Conservation (phyloP, 768 basidiomycete genomes). For the Kwoniella sp. region DNA sequence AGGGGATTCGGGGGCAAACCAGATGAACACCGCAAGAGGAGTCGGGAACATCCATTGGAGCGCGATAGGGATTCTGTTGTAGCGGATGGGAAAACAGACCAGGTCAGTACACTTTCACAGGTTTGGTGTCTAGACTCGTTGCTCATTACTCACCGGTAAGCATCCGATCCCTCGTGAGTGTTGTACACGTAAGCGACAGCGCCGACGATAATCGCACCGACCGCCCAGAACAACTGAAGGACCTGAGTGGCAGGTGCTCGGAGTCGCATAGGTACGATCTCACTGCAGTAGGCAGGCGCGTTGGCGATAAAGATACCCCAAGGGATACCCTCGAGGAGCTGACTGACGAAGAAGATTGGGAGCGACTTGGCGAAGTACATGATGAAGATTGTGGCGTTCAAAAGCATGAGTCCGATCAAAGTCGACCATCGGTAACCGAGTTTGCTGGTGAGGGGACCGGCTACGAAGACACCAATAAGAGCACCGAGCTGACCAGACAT, state of each 20-base stretch:
- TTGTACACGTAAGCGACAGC: conserved; percentile 47
- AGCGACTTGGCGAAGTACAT: conserved; percentile 46
- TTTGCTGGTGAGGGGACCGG: conserved; percentile 39
- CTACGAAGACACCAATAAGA: conserved; percentile 47
- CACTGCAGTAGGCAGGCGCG: conserved; percentile 48
- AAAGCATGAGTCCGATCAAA: conserved; percentile 32
- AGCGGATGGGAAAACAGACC: neutral
- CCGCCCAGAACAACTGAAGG: conserved; percentile 54
- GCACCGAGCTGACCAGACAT: conserved; percentile 43
- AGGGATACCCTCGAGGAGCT: conserved; percentile 46
- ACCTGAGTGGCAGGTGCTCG: conserved; percentile 50
- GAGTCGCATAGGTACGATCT: conserved; percentile 52
- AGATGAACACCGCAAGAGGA: conserved; percentile 43
- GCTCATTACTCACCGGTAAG: conserved; percentile 41
- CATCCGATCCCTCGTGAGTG: conserved; percentile 15
- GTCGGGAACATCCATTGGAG: conserved; percentile 54
- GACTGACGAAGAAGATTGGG: conserved; percentile 40
- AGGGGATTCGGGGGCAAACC: conserved; percentile 51
- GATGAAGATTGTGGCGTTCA: conserved; percentile 48
- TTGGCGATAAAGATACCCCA: conserved; percentile 53
- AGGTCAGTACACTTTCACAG: neutral
- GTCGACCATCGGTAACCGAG: conserved; percentile 49
- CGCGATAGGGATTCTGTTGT: conserved; percentile 42
- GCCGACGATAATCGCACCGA: conserved; percentile 53
- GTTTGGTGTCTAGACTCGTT: neutral